phyloP scores from a whole-genome alignment of 345 rosid species.

The Hevea brasiliensis region DNA sequence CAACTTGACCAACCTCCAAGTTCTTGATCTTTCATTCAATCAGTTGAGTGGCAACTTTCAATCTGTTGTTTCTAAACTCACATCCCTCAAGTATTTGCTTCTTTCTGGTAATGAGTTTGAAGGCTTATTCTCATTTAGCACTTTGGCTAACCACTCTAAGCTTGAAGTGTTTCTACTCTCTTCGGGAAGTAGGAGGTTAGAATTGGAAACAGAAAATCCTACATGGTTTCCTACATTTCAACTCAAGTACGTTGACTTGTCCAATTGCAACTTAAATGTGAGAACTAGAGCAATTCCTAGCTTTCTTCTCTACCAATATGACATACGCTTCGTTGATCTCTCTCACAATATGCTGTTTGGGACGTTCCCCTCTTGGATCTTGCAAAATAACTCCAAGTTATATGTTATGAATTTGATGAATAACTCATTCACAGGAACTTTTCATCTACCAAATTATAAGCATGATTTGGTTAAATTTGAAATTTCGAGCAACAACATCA shows the following conservation, averaged over 20 bases:
- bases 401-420: constrained; percentile 11
- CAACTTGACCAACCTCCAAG: constrained; percentile 3
- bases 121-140: constrained; percentile 4
- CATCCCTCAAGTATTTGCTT: constrained; percentile 2
- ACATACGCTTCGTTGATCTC: constrained; percentile 4
- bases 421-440: constrained; percentile 9
- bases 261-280: background rate
- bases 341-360: constrained; percentile 3
- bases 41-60: background rate
- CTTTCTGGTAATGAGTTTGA: constrained; percentile 4
- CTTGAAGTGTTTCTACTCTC: background rate
- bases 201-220: constrained; percentile 10
- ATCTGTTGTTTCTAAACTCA: background rate
- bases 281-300: background rate
- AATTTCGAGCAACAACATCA: constrained; percentile 2
- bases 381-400: constrained; percentile 10
- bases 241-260: background rate
- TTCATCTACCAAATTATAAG: background rate
- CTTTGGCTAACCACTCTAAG: constrained; percentile 3
- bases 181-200: background rate
- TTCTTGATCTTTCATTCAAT: constrained; percentile 11
- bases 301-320: constrained; percentile 7
- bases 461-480: background rate
- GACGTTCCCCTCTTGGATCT: constrained; percentile 1
- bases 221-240: background rate